phyloP scores from a whole-genome alignment of 208 protist genomes.

The Spongospora subterranea region DNA sequence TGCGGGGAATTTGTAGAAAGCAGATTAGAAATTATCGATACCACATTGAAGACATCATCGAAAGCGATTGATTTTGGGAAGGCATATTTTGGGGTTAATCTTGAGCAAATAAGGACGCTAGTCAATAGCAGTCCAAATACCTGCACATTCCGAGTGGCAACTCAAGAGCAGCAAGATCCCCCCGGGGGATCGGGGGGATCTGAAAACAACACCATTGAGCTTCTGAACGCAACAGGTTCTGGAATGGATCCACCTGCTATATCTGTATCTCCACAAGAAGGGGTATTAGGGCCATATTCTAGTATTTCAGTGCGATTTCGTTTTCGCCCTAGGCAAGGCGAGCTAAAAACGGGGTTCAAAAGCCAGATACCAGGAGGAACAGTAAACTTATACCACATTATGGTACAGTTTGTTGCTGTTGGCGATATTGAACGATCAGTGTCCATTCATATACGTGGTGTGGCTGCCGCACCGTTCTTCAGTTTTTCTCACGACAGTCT shows the following conservation, averaged over 20 bases:
- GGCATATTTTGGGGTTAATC: neutral
- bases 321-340: neutral
- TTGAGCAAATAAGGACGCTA: neutral
- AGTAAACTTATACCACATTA: neutral
- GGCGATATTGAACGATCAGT: neutral
- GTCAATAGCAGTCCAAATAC: constrained; percentile 20
- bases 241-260: neutral
- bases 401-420: neutral
- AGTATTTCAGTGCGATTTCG: neutral
- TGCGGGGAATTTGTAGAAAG: neutral
- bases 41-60: neutral
- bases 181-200: neutral
- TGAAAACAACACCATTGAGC: neutral
- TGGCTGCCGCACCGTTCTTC: neutral
- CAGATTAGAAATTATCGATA: constrained; percentile 4
- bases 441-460: neutral
- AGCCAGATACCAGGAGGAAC: neutral
- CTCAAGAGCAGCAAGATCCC: neutral
- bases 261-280: neutral
- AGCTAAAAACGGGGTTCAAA: neutral
- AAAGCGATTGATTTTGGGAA: constrained; percentile 14
- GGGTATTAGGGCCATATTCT: neutral
- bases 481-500: neutral
- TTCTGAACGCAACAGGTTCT: neutral
- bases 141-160: neutral